These are phyloP conservation scores for Acaromyces ingoldii DNA, from an alignment of 1,284 basidiomycete species.

Conservation along the genomic window DNA sequence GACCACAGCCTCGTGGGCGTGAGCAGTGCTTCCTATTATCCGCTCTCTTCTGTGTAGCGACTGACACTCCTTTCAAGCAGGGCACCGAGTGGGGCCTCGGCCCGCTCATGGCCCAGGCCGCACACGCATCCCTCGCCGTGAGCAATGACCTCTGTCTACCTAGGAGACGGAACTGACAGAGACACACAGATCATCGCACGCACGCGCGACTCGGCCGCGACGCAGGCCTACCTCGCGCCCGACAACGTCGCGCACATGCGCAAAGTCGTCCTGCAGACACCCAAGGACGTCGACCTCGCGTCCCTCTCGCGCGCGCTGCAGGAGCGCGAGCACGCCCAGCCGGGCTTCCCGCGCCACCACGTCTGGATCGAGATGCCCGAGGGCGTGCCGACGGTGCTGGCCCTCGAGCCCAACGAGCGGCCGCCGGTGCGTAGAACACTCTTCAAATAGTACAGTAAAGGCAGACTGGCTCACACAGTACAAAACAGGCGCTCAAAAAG, in stretches of 20 bases:
- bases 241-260: constrained; percentile 35
- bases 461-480: background rate
- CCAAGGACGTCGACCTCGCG: constrained; percentile 24
- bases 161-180: too few relatives aligned
- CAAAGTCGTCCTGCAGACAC: constrained; percentile 47
- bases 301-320: constrained; percentile 19
- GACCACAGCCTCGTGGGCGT: constrained; percentile 13
- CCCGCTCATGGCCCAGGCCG: constrained; percentile 59
- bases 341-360: constrained; percentile 51
- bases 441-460: background rate
- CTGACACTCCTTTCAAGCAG: background rate
- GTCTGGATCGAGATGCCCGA: constrained; percentile 61
- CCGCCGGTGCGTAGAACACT: constrained; percentile 50
- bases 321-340: constrained; percentile 1
- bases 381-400: constrained; percentile 58
- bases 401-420: constrained; percentile 58
- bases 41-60: background rate
- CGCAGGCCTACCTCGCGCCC: constrained; percentile 12
- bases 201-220: constrained; percentile 2
- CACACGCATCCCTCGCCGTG: constrained; percentile 58
- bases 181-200: constrained; percentile 36
- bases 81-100: constrained; percentile 57
- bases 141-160: too few relatives aligned
- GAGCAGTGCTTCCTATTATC: background rate
- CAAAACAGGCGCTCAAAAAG: constrained; percentile 49